Conservation (phyloP, 108 stramenopile species). For the Pseudonitzschia delicatissima region DNA sequence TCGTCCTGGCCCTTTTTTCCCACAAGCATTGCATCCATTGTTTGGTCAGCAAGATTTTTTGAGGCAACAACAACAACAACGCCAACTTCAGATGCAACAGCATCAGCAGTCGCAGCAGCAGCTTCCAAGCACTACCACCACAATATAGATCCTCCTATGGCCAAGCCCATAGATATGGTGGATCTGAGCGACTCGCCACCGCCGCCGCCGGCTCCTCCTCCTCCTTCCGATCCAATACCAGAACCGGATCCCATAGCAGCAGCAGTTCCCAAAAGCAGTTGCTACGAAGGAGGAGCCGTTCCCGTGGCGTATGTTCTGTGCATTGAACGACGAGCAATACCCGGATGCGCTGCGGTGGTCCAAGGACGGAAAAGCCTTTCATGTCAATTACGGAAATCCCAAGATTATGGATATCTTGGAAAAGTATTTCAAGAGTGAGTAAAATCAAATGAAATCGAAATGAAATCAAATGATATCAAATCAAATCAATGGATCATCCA, state of each 20-base stretch:
- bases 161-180: too few species aligned
- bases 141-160: too few species aligned
- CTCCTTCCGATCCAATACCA: not conserved
- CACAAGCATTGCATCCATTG: too few species aligned
- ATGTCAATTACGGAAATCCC: slow-evolving; percentile 1
- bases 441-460: too few species aligned
- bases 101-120: not conserved
- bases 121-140: not conserved
- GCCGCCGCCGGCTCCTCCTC: not conserved
- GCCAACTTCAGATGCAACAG: not conserved
- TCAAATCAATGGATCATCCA: not conserved
- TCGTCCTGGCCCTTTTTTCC: too few species aligned
- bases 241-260: not conserved
- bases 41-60: too few species aligned
- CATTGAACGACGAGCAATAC: not conserved
- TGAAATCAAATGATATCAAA: not conserved
- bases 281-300: not conserved
- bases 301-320: not conserved
- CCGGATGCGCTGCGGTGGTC: slow-evolving; percentile 18
- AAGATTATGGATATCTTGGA: not conserved
- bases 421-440: slow-evolving; percentile 14
- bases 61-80: not conserved
- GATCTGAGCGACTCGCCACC: not conserved
- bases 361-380: slow-evolving; percentile 5
- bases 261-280: not conserved